phyloP scores from a whole-genome alignment of 768 basidiomycete genomes.

The Pisolithus albus region DNA sequence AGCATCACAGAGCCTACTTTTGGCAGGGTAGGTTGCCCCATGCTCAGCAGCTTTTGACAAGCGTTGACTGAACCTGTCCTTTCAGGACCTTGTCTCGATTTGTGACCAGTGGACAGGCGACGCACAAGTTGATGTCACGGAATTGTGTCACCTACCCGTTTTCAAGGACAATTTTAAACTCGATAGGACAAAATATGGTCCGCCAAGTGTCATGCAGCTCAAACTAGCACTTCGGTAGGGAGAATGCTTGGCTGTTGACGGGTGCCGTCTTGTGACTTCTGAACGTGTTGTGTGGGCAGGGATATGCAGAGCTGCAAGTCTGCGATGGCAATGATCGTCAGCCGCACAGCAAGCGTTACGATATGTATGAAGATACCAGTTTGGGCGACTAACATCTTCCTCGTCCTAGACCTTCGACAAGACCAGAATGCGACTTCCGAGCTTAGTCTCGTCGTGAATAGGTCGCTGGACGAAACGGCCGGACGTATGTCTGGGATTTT shows the following conservation, averaged over 20 bases:
- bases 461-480: conserved; percentile 39
- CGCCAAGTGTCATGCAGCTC: conserved; percentile 32
- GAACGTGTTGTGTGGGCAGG: conserved; percentile 17
- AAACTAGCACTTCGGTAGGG: conserved; percentile 22
- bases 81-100: conserved; percentile 46
- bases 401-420: conserved; percentile 57
- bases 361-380: conserved; percentile 37
- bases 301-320: conserved; percentile 17
- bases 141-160: conserved; percentile 40
- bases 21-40: conserved; percentile 15
- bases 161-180: conserved; percentile 38
- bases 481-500: conserved; percentile 41
- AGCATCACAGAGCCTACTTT: conserved; percentile 9
- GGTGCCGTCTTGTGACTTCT: not conserved
- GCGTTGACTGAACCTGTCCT: not conserved
- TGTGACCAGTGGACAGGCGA: conserved; percentile 43
- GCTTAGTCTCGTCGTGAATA: conserved; percentile 46
- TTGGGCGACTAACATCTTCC: conserved; percentile 33
- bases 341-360: conserved; percentile 55
- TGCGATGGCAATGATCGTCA: conserved; percentile 41
- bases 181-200: conserved; percentile 30
- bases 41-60: not conserved
- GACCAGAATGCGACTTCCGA: conserved; percentile 40
- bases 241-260: not conserved
- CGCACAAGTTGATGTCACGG: conserved; percentile 43